A percentile compares a stretch with the other conserved stretches of the same genome.
phyloP scores from a whole-genome alignment of 1,284 basidiomycete species.

The Pholiota adiposa region DNA sequence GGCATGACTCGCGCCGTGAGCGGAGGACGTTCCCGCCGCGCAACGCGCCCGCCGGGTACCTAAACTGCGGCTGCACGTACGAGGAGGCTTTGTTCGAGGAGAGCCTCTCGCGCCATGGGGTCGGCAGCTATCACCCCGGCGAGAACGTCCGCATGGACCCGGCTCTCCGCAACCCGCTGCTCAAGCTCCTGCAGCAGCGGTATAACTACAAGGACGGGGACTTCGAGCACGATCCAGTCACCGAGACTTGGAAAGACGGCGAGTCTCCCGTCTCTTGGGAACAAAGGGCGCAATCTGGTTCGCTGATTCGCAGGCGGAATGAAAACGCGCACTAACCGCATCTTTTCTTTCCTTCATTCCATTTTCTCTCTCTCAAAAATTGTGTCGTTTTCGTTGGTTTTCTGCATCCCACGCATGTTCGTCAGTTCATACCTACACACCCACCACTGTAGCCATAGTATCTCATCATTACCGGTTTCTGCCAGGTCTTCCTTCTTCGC shows the following conservation, averaged over 20 bases:
- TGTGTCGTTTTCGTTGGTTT: slow-evolving; percentile 1
- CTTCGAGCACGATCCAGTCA: slow-evolving; percentile 69
- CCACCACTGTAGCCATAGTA: slow-evolving; percentile 19
- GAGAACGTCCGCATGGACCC: slow-evolving; percentile 87
- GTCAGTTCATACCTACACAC: neutral
- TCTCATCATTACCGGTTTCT: slow-evolving; percentile 2
- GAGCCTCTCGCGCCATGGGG: slow-evolving; percentile 72
- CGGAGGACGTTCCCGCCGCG: slow-evolving; percentile 77
- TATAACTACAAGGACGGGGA: slow-evolving; percentile 84
- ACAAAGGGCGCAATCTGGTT: slow-evolving; percentile 43
- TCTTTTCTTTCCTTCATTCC: slow-evolving; percentile 1
- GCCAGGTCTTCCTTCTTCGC: neutral
- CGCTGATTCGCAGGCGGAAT: slow-evolving; percentile 28
- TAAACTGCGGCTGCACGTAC: slow-evolving; percentile 83
- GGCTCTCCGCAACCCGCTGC: slow-evolving; percentile 75
- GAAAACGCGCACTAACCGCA: slow-evolving; percentile 31
- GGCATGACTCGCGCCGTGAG: slow-evolving; percentile 85
- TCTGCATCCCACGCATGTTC: slow-evolving; percentile 10
- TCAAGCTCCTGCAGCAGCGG: slow-evolving; percentile 68
- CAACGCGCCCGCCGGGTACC: slow-evolving; percentile 72
- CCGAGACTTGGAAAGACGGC: slow-evolving; percentile 66
- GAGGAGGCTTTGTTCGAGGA: slow-evolving; percentile 86
- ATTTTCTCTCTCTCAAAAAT: slow-evolving; percentile 3
- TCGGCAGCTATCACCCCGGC: slow-evolving; percentile 81
- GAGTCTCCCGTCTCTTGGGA: slow-evolving; percentile 70